Base-by-base conservation (phyloP, 2,329 filamentous ascomycete genomes). In the Aspergillus luchuensis region DNA sequence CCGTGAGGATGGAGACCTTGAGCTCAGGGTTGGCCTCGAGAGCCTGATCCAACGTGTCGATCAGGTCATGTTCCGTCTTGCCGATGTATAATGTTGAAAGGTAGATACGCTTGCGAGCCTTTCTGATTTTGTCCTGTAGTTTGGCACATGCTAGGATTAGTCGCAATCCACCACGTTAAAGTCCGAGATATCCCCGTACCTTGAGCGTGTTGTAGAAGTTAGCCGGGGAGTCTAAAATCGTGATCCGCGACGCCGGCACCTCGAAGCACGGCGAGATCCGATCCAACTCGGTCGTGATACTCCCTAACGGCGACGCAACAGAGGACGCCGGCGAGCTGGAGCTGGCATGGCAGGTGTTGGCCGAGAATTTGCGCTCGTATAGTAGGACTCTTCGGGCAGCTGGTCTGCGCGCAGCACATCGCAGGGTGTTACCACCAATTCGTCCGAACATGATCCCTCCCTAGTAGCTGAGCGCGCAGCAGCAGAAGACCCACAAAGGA, bases 21-120 rank as follows among this genome's bases (percentile, higher is more conserved):
- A 99, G 84, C 5, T 89, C 79, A 0, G 91, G 88, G 63, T 96
- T 96, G 8, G 80, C 80, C 53, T 85, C 84, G 11, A 99, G 82
- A 5, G 93, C 90, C 64, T 90, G 83, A 66, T 88, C 88, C 47
- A 99, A 81, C 0, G 89, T 91, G 17, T 87, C 82, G 60, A 98
- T 91, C 71, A 99, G 83, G 69, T 98, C 95, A 76, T 89, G 84
- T 77, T 99, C 95, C 1, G 90, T 90, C 76, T 94, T 96, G 64
- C 95, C 95, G 73, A 99, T 95, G 74, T 99, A 99, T 56, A 99
- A 80, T 0, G 95, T 99, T n/a, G 93, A 96, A 53, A 99, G 81
- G 74, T 96, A 99, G 66, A 99, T 89, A 61, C 91, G 86, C 56
- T 80, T 83, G 75, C 91, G 87, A 8, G 95, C 95, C 64, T 84